Percentiles rank a stretch among this genome's conserved stretches.
These are phyloP conservation scores for Haplosporangium gracile DNA, from an alignment of 192 early-diverging fungal species.

Conservation along the genomic window DNA sequence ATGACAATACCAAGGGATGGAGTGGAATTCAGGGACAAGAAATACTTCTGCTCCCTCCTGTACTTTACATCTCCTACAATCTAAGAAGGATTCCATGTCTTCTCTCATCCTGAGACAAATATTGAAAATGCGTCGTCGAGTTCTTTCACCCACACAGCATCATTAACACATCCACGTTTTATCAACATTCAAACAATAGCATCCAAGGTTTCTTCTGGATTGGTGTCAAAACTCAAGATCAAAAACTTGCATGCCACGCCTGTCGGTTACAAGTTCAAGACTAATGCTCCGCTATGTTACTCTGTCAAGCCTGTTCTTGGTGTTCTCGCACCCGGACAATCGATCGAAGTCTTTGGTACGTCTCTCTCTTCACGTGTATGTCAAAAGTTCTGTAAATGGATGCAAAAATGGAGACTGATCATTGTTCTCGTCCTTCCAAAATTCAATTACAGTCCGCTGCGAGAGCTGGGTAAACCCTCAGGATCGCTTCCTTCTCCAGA, in stretches of 20 bases:
- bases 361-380: not conserved
- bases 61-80: not conserved
- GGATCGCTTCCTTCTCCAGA: conserved; percentile 61
- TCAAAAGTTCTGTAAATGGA: not conserved
- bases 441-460: conserved; percentile 48
- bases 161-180: not conserved
- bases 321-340: conserved; percentile 52
- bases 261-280: conserved; percentile 65
- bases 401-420: too few species aligned
- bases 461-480: conserved; percentile 59
- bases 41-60: not conserved
- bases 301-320: conserved; percentile 62
- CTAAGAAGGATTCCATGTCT: not conserved
- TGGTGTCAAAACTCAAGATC: conserved; percentile 58
- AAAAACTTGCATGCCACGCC: conserved; percentile 40
- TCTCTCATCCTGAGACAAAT: not conserved
- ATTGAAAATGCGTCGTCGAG: not conserved
- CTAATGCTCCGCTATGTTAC: conserved; percentile 59
- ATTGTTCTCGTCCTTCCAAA: not conserved
- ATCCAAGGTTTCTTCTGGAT: conserved; percentile 55
- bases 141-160: not conserved
- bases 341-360: conserved; percentile 62
- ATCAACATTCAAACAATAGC: conserved; percentile 19
- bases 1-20: not conserved
- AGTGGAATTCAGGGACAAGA: not conserved